These are phyloP conservation scores for Vaccinium myrtillus DNA, from an alignment of 148 eudicot species.

Conservation along the genomic window DNA sequence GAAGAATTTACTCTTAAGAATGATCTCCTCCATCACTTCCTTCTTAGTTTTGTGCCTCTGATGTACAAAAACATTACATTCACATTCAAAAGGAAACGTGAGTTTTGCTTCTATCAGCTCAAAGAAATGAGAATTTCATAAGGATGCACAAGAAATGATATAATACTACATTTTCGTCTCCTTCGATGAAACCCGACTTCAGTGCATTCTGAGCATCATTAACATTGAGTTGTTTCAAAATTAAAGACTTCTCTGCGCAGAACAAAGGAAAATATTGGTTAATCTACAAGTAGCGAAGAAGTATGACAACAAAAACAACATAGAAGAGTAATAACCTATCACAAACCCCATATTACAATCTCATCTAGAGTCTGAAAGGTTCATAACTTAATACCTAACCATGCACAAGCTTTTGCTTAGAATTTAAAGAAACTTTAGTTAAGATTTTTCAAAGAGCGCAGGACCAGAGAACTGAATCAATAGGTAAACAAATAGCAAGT, in stretches of 20 bases:
- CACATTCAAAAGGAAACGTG: not conserved
- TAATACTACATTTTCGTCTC: constrained; percentile 60
- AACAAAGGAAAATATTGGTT: not conserved
- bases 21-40: constrained; percentile 83
- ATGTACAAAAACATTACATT: constrained; percentile 22
- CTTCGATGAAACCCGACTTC: constrained; percentile 30
- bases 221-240: constrained; percentile 35
- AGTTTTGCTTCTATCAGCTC: not conserved
- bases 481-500: not conserved
- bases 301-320: not conserved
- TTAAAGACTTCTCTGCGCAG: constrained; percentile 39
- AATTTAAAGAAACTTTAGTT: not conserved
- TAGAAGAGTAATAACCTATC: not conserved
- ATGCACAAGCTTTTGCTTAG: not conserved
- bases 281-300: not conserved
- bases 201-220: constrained; percentile 22
- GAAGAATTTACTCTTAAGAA: constrained; percentile 79
- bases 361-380: not conserved
- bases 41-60: constrained; percentile 87
- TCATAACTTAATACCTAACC: not conserved
- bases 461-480: not conserved
- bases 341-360: not conserved
- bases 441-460: not conserved
- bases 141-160: not conserved
- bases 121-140: not conserved